phyloP scores from a whole-genome alignment of 306 rosid species.

The Casuarina cunninghamiana region DNA sequence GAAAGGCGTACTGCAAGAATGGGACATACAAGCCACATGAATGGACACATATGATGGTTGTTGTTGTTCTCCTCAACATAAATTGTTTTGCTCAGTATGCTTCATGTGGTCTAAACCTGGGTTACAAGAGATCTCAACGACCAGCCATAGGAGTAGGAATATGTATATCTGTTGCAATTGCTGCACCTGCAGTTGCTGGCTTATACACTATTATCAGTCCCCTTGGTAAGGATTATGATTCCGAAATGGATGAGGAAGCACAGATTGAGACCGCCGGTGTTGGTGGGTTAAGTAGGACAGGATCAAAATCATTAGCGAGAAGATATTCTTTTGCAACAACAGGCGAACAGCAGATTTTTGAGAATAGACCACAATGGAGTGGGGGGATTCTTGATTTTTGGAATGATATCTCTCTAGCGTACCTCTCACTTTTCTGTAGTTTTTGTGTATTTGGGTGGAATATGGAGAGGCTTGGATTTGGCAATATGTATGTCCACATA shows the following conservation, averaged over 20 bases:
- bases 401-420: slow-evolving; percentile 73
- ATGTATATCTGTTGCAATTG: slow-evolving; percentile 68
- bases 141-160: slow-evolving; percentile 87
- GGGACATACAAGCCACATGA: slow-evolving; percentile 89
- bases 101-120: slow-evolving; percentile 80
- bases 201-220: slow-evolving; percentile 76
- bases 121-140: slow-evolving; percentile 74
- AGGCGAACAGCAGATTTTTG: slow-evolving; percentile 42
- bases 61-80: slow-evolving; percentile 70
- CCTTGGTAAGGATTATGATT: slow-evolving; percentile 75
- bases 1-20: slow-evolving; percentile 77
- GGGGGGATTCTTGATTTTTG: slow-evolving; percentile 90
- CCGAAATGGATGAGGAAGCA: slow-evolving; percentile 70
- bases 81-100: slow-evolving; percentile 95
- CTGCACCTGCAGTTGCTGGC: slow-evolving; percentile 79
- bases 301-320: slow-evolving; percentile 45
- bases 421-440: slow-evolving; percentile 77
- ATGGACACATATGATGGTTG: slow-evolving; percentile 93
- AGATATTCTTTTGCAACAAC: slow-evolving; percentile 62
- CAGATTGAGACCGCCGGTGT: slow-evolving; percentile 37
- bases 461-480: slow-evolving; percentile 95
- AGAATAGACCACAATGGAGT: slow-evolving; percentile 63
- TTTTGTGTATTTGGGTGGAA: slow-evolving; percentile 94
- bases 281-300: slow-evolving; percentile 34
- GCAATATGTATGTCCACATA: slow-evolving; percentile 91